Conservation (phyloP, 2,329 filamentous ascomycete genomes). For the Epichloe baconii region DNA sequence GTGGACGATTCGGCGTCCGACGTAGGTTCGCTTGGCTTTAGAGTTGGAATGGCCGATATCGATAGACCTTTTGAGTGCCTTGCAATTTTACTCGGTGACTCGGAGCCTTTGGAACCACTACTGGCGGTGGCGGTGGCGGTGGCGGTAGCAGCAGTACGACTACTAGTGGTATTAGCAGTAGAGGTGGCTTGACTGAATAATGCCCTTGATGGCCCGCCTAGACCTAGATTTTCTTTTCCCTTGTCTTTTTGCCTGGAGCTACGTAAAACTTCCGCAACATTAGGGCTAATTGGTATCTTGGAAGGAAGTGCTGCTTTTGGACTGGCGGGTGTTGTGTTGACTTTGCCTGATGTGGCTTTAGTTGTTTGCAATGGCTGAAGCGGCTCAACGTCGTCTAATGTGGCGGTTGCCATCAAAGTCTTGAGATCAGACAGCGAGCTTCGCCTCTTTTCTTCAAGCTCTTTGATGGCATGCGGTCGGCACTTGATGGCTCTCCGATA, state of each 20-base stretch:
- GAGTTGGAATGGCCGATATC: conserved; percentile 39
- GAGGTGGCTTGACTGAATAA: background rate
- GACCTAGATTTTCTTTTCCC: conserved; percentile 22
- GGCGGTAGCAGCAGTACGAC: background rate
- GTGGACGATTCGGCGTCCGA: conserved; percentile 13
- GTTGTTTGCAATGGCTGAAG: conserved; percentile 38
- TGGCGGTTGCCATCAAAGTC: conserved; percentile 49
- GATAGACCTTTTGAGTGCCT: conserved; percentile 38
- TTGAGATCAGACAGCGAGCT: conserved; percentile 85
- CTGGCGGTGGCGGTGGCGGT: background rate
- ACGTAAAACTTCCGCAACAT: conserved; percentile 23
- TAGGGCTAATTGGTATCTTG: conserved; percentile 39
- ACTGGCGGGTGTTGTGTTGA: conserved; percentile 31
- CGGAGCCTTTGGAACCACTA: conserved; percentile 7
- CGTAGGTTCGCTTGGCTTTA: conserved; percentile 26
- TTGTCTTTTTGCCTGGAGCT: conserved; percentile 33
- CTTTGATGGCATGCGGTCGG: conserved; percentile 22
- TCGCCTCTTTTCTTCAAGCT: conserved; percentile 64
- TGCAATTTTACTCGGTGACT: conserved; percentile 15
- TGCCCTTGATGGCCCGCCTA: conserved; percentile 6
- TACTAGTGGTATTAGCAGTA: background rate
- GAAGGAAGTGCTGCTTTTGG: conserved; percentile 32
- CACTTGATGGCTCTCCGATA: conserved; percentile 42
- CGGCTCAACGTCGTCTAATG: conserved; percentile 25
- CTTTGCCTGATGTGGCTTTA: conserved; percentile 42